Conservation (phyloP, 495 filamentous ascomycete genomes). For the Tuber indicum region DNA sequence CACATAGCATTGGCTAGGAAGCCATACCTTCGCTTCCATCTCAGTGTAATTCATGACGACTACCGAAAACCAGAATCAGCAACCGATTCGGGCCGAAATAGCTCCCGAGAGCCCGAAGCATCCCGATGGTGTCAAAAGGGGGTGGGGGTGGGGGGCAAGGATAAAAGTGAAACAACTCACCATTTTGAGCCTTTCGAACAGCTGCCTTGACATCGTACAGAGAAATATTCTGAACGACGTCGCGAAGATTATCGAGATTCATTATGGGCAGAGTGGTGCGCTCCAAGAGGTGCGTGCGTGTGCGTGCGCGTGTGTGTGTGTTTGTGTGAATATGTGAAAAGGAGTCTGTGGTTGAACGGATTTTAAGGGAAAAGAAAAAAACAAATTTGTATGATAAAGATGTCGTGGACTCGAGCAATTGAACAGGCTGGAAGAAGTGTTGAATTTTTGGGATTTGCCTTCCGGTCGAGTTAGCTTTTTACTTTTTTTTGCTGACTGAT, state of each 20-base stretch:
- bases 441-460: neutral
- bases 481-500: neutral
- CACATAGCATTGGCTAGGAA: slow-evolving; percentile 10
- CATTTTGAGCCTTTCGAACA: slow-evolving; percentile 97
- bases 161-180: slow-evolving; percentile 49
- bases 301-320: neutral
- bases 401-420: neutral
- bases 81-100: neutral
- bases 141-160: slow-evolving; percentile 4
- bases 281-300: neutral
- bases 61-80: slow-evolving; percentile 41
- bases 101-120: slow-evolving; percentile 3
- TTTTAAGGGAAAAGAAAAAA: neutral
- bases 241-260: slow-evolving; percentile 57
- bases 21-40: slow-evolving; percentile 87
- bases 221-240: slow-evolving; percentile 86
- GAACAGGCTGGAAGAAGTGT: neutral
- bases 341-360: neutral
- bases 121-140: slow-evolving; percentile 17
- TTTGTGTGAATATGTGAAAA: neutral
- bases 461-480: neutral
- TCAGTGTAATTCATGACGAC: slow-evolving; percentile 99
- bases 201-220: slow-evolving; percentile 97
- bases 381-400: neutral
- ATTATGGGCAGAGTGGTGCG: slow-evolving; percentile 14